Evolutionary conservation across 768 basidiomycete genomes (phyloP).

Genomic region (Termitomyces sp.): DNA sequence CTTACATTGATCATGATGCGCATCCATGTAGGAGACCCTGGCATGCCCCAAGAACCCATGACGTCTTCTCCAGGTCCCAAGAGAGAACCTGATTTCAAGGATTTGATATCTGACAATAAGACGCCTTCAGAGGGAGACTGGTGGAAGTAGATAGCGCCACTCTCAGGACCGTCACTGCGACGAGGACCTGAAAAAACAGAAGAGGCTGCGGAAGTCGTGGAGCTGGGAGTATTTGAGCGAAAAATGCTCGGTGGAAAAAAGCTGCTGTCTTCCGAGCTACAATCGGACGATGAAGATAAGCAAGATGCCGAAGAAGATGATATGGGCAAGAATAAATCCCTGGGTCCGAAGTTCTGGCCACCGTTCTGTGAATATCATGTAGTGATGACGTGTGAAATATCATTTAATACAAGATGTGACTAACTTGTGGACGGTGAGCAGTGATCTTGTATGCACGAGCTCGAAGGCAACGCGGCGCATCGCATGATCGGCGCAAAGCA

Average conservation of each 20-base stretch:
- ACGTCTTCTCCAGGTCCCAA: slow-evolving; percentile 4
- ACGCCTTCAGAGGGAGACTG: background rate
- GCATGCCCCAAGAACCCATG: slow-evolving; percentile 6
- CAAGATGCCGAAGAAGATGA: background rate
- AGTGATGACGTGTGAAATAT: background rate
- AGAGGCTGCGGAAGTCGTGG: background rate
- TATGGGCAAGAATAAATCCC: background rate
- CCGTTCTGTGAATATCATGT: background rate
- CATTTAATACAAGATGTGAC: background rate
- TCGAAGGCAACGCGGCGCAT: slow-evolving; percentile 2
- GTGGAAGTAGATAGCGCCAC: slow-evolving; percentile 1
- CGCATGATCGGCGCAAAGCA: background rate
- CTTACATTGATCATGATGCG: slow-evolving; percentile 6
- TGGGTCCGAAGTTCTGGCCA: background rate
- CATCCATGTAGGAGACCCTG: slow-evolving; percentile 2
- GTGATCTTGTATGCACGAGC: background rate
- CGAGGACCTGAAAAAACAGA: background rate
- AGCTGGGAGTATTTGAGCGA: background rate
- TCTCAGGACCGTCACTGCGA: background rate
- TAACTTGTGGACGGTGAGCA: background rate
- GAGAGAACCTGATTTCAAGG: background rate
- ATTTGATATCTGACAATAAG: slow-evolving; percentile 1
- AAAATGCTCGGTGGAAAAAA: background rate
- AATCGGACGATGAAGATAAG: background rate
- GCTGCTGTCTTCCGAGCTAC: background rate